Base-by-base conservation (phyloP, 768 basidiomycete genomes). In the Pleurotus citrinopileatus region DNA sequence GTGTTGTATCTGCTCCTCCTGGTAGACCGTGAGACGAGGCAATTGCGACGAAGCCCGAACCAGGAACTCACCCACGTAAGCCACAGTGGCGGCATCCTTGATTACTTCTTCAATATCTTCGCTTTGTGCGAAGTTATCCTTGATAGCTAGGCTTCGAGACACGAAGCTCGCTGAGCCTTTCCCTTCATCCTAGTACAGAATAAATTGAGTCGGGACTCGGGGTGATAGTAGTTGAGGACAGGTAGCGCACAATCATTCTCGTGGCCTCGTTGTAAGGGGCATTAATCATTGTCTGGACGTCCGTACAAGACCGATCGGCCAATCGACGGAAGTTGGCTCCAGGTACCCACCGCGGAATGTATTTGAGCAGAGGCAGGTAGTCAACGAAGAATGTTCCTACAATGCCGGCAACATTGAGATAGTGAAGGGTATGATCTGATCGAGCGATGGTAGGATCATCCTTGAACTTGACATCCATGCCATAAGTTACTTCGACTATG, bases 301-400 rank as follows among this genome's bases (percentile, higher is more conserved):
- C 27, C 4, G 13, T 12, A 15, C 47, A n/a, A 19, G 15, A 25
- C 26, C 17, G 13, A 5, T 28, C 47, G 22, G 57, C 60, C 52
- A 45, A 53, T 9, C 28, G 29, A 36, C 81, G 79, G 70, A 90
- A 92, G 2, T 52, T 45, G 1, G 63, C 60, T 6, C 64, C 64
- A 19, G 65, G 65, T 27, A 65, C 60, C 65, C 63, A 67, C 4
- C 26, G 42, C 28, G 64, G 65, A 7, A 68, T n/a, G 36, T 65
- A 57, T 19, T 57, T 63, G 37, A 68, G 48, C 34, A 60, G 48
- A 22, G 23, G 70, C n/a, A 73, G 60, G 22, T 64, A 52, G 37
- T 71, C 67, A 2, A 73, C 71, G 12, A 71, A 64, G 55, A 70
- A 71, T 9, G 68, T 63, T 32, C 71, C 70, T 1, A 65, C 64